Percentiles rank a stretch among this genome's conserved stretches.
Evolutionary conservation across 495 filamentous ascomycete species (phyloP).

Genomic region (Penicillium atrosanguineum): DNA sequence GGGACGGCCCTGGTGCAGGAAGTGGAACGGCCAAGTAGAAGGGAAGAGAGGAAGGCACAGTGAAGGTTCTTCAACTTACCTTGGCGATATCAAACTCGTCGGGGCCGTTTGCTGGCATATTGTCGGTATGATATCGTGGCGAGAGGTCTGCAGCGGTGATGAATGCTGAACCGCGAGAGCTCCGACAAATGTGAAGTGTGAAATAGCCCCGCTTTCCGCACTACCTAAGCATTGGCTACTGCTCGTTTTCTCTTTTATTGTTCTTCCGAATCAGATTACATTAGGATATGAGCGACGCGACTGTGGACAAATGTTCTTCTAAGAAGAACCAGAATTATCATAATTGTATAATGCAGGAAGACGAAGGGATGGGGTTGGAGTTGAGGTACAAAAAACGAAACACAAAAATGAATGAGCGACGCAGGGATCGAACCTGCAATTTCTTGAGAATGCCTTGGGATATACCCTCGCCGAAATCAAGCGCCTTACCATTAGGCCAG

Average conservation of each 20-base stretch:
- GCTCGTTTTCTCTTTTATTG: too few species aligned
- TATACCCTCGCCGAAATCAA: constrained; percentile 52
- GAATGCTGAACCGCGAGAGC: not conserved
- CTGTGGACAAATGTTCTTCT: too few species aligned
- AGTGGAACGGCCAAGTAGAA: not conserved
- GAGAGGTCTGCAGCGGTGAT: not conserved
- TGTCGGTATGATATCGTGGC: not conserved
- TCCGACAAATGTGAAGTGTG: not conserved
- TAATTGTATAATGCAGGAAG: too few species aligned
- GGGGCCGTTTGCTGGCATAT: not conserved
- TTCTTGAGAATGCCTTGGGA: too few species aligned
- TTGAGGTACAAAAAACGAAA: too few species aligned
- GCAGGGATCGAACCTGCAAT: constrained; percentile 43
- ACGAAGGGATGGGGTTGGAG: too few species aligned
- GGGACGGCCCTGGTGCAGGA: not conserved
- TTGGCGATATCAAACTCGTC: constrained; percentile 4
- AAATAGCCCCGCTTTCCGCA: not conserved
- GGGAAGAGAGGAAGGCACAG: not conserved
- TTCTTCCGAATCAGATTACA: too few species aligned
- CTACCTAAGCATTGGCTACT: too few species aligned
- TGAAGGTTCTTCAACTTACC: not conserved
- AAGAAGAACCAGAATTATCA: too few species aligned
- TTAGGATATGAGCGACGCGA: too few species aligned
- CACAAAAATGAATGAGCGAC: constrained; percentile 18
- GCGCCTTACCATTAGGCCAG: constrained; percentile 64